Percentiles rank a stretch among this genome's conserved stretches.
phyloP scores from a whole-genome alignment of 805 yeast species.

The Sugiyamaella valdiviana region DNA sequence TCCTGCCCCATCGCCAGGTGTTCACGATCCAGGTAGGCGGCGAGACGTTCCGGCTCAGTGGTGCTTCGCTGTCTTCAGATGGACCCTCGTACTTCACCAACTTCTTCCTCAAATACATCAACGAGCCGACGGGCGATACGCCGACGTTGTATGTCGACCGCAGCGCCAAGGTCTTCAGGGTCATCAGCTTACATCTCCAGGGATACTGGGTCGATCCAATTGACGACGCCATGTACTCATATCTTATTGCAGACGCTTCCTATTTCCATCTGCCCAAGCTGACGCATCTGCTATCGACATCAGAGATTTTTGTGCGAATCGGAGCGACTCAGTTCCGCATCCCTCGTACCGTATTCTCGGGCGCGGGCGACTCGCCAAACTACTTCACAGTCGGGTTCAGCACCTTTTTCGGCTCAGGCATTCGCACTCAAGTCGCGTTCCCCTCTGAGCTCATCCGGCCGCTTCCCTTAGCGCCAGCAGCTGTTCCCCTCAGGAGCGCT shows the following conservation, averaged over 20 bases:
- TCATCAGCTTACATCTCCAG: slow-evolving; percentile 56
- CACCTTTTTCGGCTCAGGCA: slow-evolving; percentile 34
- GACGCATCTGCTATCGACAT: slow-evolving; percentile 41
- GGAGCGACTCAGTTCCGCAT: slow-evolving; percentile 58
- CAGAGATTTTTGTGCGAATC: slow-evolving; percentile 51
- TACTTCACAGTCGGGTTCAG: slow-evolving; percentile 61
- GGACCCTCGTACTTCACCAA: slow-evolving; percentile 84
- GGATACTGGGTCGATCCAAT: slow-evolving; percentile 67
- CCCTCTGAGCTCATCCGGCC: slow-evolving; percentile 54
- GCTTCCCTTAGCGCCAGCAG: slow-evolving; percentile 63
- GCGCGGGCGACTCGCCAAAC: slow-evolving; percentile 70
- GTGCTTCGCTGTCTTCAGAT: slow-evolving; percentile 80
- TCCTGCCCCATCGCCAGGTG: slow-evolving; percentile 64
- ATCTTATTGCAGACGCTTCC: slow-evolving; percentile 60
- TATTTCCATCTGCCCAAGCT: slow-evolving; percentile 64
- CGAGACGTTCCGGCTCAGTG: slow-evolving; percentile 57
- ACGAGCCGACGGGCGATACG: slow-evolving; percentile 32
- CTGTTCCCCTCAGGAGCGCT: slow-evolving; percentile 47
- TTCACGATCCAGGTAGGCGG: slow-evolving; percentile 68
- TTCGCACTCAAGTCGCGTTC: slow-evolving; percentile 27
- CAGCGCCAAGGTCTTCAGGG: slow-evolving; percentile 59
- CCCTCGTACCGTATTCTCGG: slow-evolving; percentile 46
- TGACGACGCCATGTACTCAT: slow-evolving; percentile 54
- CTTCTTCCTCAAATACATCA: slow-evolving; percentile 41
- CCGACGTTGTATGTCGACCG: slow-evolving; percentile 61